Conservation (phyloP, 148 eudicot species). For the Limonium bicolor region DNA sequence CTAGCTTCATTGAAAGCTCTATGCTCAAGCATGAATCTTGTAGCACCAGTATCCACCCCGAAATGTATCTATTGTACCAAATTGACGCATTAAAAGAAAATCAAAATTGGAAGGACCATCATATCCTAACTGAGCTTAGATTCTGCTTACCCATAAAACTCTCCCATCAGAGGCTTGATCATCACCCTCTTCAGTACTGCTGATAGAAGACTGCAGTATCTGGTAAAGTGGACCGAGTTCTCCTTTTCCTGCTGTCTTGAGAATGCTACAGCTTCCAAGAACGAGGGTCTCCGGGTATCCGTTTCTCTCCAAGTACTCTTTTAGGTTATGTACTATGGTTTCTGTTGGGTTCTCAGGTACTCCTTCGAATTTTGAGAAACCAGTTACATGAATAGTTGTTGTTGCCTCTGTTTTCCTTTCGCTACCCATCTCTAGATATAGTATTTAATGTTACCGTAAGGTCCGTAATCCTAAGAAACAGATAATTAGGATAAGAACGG, state of each 20-base stretch:
- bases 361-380: constrained; percentile 82
- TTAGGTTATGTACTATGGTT: constrained; percentile 48
- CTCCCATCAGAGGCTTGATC: constrained; percentile 26
- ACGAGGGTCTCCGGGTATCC: constrained; percentile 55
- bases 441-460: too few relatives aligned
- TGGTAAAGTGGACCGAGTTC: constrained; percentile 60
- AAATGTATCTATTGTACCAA: constrained; percentile 92
- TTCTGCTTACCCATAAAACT: constrained; percentile 80
- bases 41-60: constrained; percentile 73
- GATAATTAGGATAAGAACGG: too few relatives aligned
- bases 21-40: constrained; percentile 62
- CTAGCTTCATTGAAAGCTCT: constrained; percentile 87
- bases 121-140: too few relatives aligned
- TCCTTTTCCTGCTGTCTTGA: constrained; percentile 88
- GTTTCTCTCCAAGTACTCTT: constrained; percentile 45
- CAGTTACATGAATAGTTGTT: constrained; percentile 67
- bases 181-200: constrained; percentile 15
- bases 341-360: constrained; percentile 92
- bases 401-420: too few relatives aligned
- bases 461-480: too few relatives aligned
- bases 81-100: too few relatives aligned
- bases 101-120: too few relatives aligned
- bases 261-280: constrained; percentile 70
- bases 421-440: too few relatives aligned
- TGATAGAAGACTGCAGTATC: constrained; percentile 44